Evolutionary conservation across 169 alveolate species (phyloP).

Genomic region (Plasmodium yoelii): DNA sequence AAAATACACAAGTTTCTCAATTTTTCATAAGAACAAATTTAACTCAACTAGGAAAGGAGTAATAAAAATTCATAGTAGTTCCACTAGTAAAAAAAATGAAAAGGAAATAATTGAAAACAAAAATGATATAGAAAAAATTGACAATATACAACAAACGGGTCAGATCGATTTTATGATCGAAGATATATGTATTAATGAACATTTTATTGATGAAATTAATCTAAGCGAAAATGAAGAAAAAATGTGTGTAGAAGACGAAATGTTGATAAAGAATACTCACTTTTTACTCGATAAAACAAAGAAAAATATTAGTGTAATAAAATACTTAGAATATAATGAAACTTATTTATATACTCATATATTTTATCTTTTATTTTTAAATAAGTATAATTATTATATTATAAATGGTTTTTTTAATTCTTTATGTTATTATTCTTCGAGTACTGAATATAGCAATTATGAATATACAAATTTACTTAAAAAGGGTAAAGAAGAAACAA

Average conservation of each 20-base stretch:
- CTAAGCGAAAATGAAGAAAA: constrained; percentile 64
- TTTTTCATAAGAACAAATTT: constrained; percentile 67
- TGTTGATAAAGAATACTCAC: constrained; percentile 53
- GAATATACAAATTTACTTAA: constrained; percentile 65
- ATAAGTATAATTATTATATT: constrained; percentile 60
- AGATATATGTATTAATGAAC: constrained; percentile 38
- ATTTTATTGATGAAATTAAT: constrained; percentile 69
- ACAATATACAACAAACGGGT: neutral
- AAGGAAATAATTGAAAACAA: neutral
- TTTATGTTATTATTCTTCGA: constrained; percentile 62
- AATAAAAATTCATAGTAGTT: constrained; percentile 8
- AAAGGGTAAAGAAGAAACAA: constrained; percentile 53
- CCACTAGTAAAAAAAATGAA: neutral
- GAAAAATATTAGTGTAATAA: constrained; percentile 74
- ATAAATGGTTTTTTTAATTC: constrained; percentile 59
- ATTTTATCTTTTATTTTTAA: constrained; percentile 48
- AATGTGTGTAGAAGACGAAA: constrained; percentile 45
- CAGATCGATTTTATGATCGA: constrained; percentile 21
- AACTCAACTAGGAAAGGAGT: constrained; percentile 51
- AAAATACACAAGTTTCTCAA: constrained; percentile 67
- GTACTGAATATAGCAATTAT: constrained; percentile 66
- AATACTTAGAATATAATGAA: constrained; percentile 70
- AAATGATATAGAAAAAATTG: neutral
- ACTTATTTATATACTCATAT: constrained; percentile 45
- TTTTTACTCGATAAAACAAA: constrained; percentile 59